A percentile compares a stretch with the other conserved stretches of the same genome.
Evolutionary conservation across 768 basidiomycete genomes (phyloP).

Genomic region (Boletus rubroflammeus): DNA sequence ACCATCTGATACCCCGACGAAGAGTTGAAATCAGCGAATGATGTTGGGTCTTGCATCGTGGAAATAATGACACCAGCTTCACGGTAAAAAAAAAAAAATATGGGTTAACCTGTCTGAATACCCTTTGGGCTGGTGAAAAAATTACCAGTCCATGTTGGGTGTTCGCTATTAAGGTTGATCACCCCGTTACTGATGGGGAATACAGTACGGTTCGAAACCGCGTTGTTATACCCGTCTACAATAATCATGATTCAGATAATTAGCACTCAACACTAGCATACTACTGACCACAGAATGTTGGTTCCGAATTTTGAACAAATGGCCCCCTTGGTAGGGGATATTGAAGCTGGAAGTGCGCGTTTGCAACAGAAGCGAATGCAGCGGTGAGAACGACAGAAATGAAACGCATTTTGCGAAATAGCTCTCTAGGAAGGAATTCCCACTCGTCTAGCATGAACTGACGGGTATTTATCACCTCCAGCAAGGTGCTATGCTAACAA

Average conservation of each 20-base stretch:
- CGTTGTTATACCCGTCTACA: conserved; percentile 59
- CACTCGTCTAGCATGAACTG: not conserved
- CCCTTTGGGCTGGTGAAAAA: not conserved
- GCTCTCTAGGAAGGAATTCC: not conserved
- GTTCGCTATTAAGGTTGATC: conserved; percentile 62
- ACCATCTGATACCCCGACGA: conserved; percentile 33
- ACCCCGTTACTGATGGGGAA: conserved; percentile 69
- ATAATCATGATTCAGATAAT: not conserved
- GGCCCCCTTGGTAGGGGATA: conserved; percentile 70
- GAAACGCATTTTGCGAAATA: conserved; percentile 31
- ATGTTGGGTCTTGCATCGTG: conserved; percentile 53
- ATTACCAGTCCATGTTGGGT: conserved; percentile 56
- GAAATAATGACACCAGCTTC: conserved; percentile 55
- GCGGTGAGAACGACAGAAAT: conserved; percentile 35
- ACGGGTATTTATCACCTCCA: conserved; percentile 6
- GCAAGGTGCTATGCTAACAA: not conserved
- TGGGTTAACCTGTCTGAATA: conserved; percentile 1
- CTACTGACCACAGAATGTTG: conserved; percentile 62
- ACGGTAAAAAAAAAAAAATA: conserved; percentile 10
- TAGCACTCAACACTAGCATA: not conserved
- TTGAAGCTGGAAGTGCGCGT: conserved; percentile 78
- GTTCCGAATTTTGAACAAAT: conserved; percentile 59
- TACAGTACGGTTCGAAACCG: conserved; percentile 52
- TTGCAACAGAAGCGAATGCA: conserved; percentile 40
- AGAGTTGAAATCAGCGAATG: conserved; percentile 60